A percentile compares a stretch with the other conserved stretches of the same genome.
Conservation (phyloP, 805 yeast species). For the Candida chilensis region DNA sequence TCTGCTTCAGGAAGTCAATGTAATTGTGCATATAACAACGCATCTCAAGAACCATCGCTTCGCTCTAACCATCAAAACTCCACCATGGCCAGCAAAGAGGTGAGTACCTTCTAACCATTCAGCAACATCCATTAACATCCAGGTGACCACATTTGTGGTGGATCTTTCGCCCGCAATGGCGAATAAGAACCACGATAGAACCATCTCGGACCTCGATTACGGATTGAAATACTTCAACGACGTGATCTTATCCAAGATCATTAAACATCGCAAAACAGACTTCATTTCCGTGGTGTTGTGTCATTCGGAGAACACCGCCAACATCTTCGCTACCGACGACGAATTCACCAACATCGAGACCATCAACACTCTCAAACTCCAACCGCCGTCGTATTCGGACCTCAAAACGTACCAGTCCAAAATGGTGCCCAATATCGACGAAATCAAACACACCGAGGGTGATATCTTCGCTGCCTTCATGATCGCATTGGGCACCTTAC, state of each 20-base stretch:
- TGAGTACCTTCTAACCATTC: too few species aligned
- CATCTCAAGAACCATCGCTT: too few species aligned
- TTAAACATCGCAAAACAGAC: slow-evolving; percentile 28
- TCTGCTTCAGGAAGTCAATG: too few species aligned
- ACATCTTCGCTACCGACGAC: slow-evolving; percentile 1
- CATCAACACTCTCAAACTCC: slow-evolving; percentile 4
- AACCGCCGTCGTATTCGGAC: slow-evolving; percentile 9
- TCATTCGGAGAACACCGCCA: slow-evolving; percentile 7
- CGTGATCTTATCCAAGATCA: slow-evolving; percentile 15
- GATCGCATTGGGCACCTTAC: slow-evolving; percentile 23
- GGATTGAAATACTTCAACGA: slow-evolving; percentile 32
- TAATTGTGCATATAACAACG: too few species aligned
- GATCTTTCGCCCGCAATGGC: slow-evolving; percentile 41
- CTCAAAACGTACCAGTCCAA: slow-evolving; percentile 6
- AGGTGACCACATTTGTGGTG: slow-evolving; percentile 36
- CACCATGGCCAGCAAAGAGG: slow-evolving; percentile 28
- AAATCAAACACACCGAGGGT: slow-evolving; percentile 6
- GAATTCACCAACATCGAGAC: slow-evolving; percentile 1
- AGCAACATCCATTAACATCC: background rate
- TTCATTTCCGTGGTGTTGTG: slow-evolving; percentile 20
- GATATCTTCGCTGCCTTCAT: slow-evolving; percentile 19
- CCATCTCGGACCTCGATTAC: slow-evolving; percentile 28
- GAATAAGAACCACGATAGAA: slow-evolving; percentile 23
- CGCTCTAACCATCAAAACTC: too few species aligned
- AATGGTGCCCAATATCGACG: slow-evolving; percentile 4